Conservation (phyloP, 202 grass and related monocot genomes). For the Zoysia matrella region DNA sequence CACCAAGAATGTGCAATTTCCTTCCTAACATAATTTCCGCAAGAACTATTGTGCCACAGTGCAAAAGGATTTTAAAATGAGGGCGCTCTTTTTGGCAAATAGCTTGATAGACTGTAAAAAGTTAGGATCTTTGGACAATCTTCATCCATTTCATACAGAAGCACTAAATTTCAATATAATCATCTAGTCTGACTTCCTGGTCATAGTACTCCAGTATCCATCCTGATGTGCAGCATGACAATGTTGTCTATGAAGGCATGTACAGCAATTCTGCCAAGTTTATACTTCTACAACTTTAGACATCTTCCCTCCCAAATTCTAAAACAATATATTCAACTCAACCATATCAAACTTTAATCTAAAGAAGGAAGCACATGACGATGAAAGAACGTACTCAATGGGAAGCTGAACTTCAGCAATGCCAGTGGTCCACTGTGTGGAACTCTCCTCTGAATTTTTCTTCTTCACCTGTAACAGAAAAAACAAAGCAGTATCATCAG, state of each 20-base stretch:
- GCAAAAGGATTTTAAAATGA: slow-evolving; percentile 1
- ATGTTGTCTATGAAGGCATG: neutral
- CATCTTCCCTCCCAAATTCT: neutral
- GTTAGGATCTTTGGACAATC: too few species aligned
- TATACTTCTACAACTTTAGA: neutral
- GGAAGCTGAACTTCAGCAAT: slow-evolving; percentile 87
- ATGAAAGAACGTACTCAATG: slow-evolving; percentile 50
- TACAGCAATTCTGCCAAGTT: neutral
- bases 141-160: too few species aligned
- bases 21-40: neutral
- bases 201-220: neutral
- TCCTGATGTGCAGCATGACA: neutral
- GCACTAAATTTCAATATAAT: neutral
- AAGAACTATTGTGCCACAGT: neutral
- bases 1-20: slow-evolving; percentile 8
- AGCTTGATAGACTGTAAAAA: neutral
- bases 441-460: slow-evolving; percentile 95
- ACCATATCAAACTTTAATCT: slow-evolving; percentile 2
- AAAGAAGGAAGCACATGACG: slow-evolving; percentile 5
- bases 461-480: slow-evolving; percentile 77
- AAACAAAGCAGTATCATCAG: neutral
- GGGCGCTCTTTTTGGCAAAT: neutral
- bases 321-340: slow-evolving; percentile 12
- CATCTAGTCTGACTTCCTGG: neutral
- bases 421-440: slow-evolving; percentile 94